Evolutionary conservation across 768 basidiomycete genomes (phyloP), one percentile per base, ranked within the genome.

Genomic region (Lentinula lateritia): DNA sequence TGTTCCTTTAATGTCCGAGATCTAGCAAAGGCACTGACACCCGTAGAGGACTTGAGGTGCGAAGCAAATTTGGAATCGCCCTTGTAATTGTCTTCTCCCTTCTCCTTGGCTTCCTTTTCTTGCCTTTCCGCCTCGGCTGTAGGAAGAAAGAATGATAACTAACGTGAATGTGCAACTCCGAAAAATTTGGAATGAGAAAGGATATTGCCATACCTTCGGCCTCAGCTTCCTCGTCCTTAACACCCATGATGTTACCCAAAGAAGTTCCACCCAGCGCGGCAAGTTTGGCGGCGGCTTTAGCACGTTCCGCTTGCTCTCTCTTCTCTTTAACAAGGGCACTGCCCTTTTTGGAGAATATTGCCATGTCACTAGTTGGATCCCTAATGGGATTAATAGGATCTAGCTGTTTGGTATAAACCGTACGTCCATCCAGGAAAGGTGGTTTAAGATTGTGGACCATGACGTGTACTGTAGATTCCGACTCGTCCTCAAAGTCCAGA

Each of bases 391-490:
- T 98, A 74, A 98, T 93, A 0, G 96, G 95, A 52, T 98, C 97
- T 8, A 98, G 81, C 70, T 98, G 97, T 71, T 90, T 95, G 2
- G 97, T 99, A 73, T 90, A 99, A 0, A 98, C 92, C 0, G 92
- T 93, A 23, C 93, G 90, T 0, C 97, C 97, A 69, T 99, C 97
- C 63, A 99, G 81, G 81, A 98, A 99, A 0, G 97, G 97, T 0
- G 97, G 97, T 68, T 96, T 98, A 58, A 98, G 83, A 72, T 97
- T 90, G 67, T 98, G 97, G 6, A 97, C 91, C 79, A 99, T 92
- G 58, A 99, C 93, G 70, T 98, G 97, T 1, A 98, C 96, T 0
- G 94, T 92, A 2, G 95, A 95, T 70, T 96, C 94, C 0, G 91
- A 88, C 68, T 98, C 97, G 70, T 98, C 96, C 68, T 96, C 93